Percentiles rank a stretch among this genome's conserved stretches.
These are phyloP conservation scores for Madurella fahalii DNA, from an alignment of 2,329 filamentous ascomycete genomes.

Conservation along the genomic window DNA sequence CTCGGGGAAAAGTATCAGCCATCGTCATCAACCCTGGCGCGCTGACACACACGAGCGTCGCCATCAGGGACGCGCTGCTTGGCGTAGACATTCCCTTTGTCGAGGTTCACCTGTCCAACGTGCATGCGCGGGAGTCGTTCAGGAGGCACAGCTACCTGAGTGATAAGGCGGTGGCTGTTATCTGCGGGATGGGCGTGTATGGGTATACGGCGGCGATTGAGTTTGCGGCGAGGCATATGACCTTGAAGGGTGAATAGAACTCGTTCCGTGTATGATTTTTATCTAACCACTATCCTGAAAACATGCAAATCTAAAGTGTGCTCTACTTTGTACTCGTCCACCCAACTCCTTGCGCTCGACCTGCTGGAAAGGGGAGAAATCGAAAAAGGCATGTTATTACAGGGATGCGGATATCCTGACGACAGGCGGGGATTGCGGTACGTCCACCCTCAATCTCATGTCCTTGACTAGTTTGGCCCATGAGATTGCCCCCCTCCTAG, in stretches of 20 bases:
- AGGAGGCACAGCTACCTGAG: constrained; percentile 67
- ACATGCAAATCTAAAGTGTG: too few species aligned
- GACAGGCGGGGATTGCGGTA: constrained; percentile 10
- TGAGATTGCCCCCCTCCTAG: constrained; percentile 47
- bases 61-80: constrained; percentile 67
- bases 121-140: constrained; percentile 66
- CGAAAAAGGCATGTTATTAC: constrained; percentile 19
- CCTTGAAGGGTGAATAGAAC: constrained; percentile 32
- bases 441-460: constrained; percentile 29
- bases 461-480: constrained; percentile 43
- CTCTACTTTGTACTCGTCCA: too few species aligned
- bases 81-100: constrained; percentile 69
- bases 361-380: not conserved
- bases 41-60: constrained; percentile 72
- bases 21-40: constrained; percentile 74
- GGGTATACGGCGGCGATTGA: constrained; percentile 61
- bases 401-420: constrained; percentile 34
- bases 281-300: too few species aligned
- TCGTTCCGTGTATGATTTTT: too few species aligned
- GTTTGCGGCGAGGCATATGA: constrained; percentile 45
- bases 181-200: constrained; percentile 63
- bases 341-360: not conserved
- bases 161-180: constrained; percentile 71
- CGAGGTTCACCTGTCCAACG: constrained; percentile 73
- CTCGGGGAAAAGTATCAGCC: constrained; percentile 47